These are phyloP conservation scores for grape (Vitis vinifera) DNA, from an alignment of 164 flowering plant genomes.

Conservation along the genomic window DNA sequence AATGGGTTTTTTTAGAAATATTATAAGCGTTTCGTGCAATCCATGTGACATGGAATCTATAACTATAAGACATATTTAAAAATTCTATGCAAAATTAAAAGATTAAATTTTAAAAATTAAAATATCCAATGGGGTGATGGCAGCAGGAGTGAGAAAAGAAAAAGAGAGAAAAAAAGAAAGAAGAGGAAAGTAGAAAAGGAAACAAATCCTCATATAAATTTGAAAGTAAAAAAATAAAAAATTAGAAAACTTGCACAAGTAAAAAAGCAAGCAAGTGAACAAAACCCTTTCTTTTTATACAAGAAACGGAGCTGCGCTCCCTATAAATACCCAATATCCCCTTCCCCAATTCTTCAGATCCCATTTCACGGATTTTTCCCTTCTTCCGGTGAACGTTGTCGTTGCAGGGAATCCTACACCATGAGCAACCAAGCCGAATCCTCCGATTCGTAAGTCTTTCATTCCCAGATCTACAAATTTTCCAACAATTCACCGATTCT, in stretches of 20 bases:
- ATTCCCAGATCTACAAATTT: slow-evolving; percentile 13
- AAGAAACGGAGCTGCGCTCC: slow-evolving; percentile 30
- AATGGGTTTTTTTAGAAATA: no score
- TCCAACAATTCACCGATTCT: background rate
- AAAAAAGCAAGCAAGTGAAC: background rate
- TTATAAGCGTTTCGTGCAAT: no score
- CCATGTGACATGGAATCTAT: no score
- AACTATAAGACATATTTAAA: no score
- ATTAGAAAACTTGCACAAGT: slow-evolving; percentile 3
- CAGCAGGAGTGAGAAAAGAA: no score
- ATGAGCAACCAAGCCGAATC: slow-evolving; percentile 65
- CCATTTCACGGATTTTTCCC: background rate
- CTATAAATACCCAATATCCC: slow-evolving; percentile 16
- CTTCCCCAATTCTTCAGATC: slow-evolving; percentile 11
- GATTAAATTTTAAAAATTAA: no score
- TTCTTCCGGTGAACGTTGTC: background rate
- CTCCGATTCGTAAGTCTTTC: slow-evolving; percentile 54
- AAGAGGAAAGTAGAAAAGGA: background rate
- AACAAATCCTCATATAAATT: background rate
- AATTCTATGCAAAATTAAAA: no score
- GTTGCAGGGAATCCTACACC: background rate
- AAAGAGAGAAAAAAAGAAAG: no score
- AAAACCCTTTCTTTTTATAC: slow-evolving; percentile 32
- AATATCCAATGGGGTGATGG: no score
- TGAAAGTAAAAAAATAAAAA: background rate